phyloP scores from a whole-genome alignment of 495 filamentous ascomycete species.

The Aspergillus coremiiformis region DNA sequence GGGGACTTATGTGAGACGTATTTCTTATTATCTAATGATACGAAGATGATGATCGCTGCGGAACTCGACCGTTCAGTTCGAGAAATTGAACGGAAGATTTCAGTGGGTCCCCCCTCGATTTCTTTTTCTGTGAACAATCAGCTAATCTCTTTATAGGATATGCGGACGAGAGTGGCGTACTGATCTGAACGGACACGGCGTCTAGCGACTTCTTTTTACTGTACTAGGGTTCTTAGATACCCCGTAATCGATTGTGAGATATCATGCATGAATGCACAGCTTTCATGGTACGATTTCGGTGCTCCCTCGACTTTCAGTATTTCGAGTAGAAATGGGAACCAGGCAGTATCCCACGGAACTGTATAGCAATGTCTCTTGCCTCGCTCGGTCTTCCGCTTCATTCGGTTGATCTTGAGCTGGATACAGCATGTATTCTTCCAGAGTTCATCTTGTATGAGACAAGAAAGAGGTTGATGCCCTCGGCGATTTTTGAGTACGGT shows the following conservation, averaged over 20 bases:
- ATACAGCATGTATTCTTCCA: constrained; percentile 31
- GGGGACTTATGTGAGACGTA: constrained; percentile 97
- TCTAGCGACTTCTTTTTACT: constrained; percentile 17
- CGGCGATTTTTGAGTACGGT: constrained; percentile 53
- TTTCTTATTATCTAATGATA: constrained; percentile 69
- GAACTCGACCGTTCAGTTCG: constrained; percentile 84
- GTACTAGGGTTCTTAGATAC: constrained; percentile 24
- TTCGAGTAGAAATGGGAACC: not conserved
- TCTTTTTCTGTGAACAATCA: constrained; percentile 6
- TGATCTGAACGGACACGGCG: constrained; percentile 35
- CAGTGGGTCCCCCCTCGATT: constrained; percentile 48
- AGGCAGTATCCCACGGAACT: not conserved
- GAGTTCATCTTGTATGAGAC: constrained; percentile 39
- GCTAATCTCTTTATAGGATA: constrained; percentile 50
- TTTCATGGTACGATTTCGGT: not conserved
- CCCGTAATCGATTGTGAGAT: constrained; percentile 12
- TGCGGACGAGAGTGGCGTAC: constrained; percentile 81
- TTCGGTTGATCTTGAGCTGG: constrained; percentile 52
- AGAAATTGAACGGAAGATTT: constrained; percentile 93
- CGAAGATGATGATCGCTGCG: constrained; percentile 88
- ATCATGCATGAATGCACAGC: constrained; percentile 5
- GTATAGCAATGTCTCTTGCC: constrained; percentile 41
- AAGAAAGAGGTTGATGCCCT: constrained; percentile 33
- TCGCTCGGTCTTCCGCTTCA: constrained; percentile 45
- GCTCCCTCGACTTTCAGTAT: not conserved